These are phyloP conservation scores for Leishmania major DNA, from an alignment of 208 protist species.

Conservation along the genomic window DNA sequence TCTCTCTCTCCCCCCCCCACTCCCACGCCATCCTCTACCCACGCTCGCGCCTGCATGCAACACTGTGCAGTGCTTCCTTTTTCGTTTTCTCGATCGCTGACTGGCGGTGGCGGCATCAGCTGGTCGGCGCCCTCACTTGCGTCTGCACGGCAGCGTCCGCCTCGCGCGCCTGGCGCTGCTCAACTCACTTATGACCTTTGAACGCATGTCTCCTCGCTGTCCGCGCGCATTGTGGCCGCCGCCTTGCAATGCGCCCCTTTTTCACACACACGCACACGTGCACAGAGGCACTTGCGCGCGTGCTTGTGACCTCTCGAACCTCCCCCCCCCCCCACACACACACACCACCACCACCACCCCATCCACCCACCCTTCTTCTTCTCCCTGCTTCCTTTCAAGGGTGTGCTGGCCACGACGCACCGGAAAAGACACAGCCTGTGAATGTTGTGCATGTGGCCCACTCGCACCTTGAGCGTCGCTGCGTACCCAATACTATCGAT, in stretches of 20 bases:
- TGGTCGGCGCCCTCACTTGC: background rate
- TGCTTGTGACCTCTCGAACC: background rate
- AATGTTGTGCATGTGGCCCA: background rate
- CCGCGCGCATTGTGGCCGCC: background rate
- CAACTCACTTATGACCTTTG: background rate
- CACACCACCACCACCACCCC: too few relatives aligned
- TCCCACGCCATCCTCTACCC: background rate
- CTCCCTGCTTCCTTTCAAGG: background rate
- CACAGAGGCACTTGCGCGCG: background rate
- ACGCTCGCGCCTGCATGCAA: background rate
- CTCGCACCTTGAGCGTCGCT: background rate
- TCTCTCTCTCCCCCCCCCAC: too few relatives aligned
- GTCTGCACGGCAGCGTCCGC: background rate
- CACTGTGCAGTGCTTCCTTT: background rate
- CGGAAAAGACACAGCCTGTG: background rate
- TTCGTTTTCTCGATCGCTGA: background rate
- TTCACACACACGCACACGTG: too few relatives aligned
- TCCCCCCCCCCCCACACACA: background rate
- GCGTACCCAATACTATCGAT: background rate
- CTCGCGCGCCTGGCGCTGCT: background rate
- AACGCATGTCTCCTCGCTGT: background rate
- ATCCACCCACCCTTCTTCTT: background rate
- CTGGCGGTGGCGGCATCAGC: background rate
- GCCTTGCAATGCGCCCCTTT: background rate
- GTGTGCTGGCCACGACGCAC: background rate